Evolutionary conservation across 1,284 basidiomycete species (phyloP), one percentile per base, ranked within the genome.

Genomic region (Leccinum pachyderme): DNA sequence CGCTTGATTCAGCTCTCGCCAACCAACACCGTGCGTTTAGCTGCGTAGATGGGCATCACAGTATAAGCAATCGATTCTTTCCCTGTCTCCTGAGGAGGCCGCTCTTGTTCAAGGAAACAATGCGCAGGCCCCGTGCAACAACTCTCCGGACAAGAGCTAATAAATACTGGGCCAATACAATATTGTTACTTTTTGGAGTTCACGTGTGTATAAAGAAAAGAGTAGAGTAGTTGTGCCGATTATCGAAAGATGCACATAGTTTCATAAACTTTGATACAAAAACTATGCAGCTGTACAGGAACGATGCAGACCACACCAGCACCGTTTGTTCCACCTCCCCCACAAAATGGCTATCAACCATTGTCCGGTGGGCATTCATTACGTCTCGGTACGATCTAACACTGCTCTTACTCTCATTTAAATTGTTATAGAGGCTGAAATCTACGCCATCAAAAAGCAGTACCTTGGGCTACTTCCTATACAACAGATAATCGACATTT

Each of bases 401-500:
- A 8, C 8, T 49, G 18, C 35, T 48, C 57, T 56, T 5, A 59
- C 43, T 22, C 25, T 2, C 41, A 28, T 43, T 43, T 13, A 49
- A 58, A 53, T 37, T 33, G 32, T 55, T 29, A 13, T 35, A 70
- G 69, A 73, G 48, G 68, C 61, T 37, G 70, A 70, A 66, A 79
- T 81, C 62, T 75, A 81, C 66, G 76, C 80, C 46, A 79, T 84
- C 71, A 89, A 89, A 68, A 80, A 80, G 59, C 78, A 80, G 58
- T 91, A 90, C 72, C 75, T 91, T 43, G 75, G 77, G 28, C 76
- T 89, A 22, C 75, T 91, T 7, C 78, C 83, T 15, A 80, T 78
- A 32, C 77, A 80, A 47, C 85, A 88, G 71, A 79, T 90, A 64
- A 85, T 89, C 62, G 87, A 90, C 59, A 82, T 90, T 60, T 88